phyloP scores from a whole-genome alignment of 2,329 filamentous ascomycete species.

The Periconia digitata region DNA sequence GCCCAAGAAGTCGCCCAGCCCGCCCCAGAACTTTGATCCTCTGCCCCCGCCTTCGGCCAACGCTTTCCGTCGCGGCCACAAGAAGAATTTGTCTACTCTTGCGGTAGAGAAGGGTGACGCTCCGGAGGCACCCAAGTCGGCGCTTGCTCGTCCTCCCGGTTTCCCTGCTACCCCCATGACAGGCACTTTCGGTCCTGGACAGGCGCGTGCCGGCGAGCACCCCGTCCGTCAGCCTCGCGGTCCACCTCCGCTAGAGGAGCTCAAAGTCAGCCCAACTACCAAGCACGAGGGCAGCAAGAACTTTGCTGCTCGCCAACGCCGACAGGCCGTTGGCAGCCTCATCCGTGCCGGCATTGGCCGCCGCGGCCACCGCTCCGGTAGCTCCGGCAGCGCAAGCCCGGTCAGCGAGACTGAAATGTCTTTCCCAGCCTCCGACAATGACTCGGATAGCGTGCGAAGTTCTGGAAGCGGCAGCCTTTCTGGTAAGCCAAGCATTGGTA shows the following conservation, averaged over 20 bases:
- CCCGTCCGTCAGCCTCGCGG: slow-evolving; percentile 90
- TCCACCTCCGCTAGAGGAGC: slow-evolving; percentile 87
- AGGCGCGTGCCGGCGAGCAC: slow-evolving; percentile 91
- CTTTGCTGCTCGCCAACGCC: slow-evolving; percentile 88
- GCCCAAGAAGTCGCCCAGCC: slow-evolving; percentile 65
- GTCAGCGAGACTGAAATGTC: slow-evolving; percentile 77
- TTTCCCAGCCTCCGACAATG: slow-evolving; percentile 72
- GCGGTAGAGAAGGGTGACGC: slow-evolving; percentile 59
- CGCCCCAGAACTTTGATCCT: slow-evolving; percentile 68
- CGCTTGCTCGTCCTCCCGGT: slow-evolving; percentile 54
- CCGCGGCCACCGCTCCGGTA: slow-evolving; percentile 68
- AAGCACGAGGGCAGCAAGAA: slow-evolving; percentile 97
- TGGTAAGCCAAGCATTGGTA: slow-evolving; percentile 72
- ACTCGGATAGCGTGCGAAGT: slow-evolving; percentile 44
- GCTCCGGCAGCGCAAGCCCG: slow-evolving; percentile 78
- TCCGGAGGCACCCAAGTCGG: slow-evolving; percentile 70
- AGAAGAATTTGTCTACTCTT: slow-evolving; percentile 77
- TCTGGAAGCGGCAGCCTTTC: slow-evolving; percentile 82
- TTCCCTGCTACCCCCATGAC: slow-evolving; percentile 80
- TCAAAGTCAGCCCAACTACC: slow-evolving; percentile 83
- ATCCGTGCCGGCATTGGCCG: slow-evolving; percentile 87
- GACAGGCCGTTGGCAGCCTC: slow-evolving; percentile 87
- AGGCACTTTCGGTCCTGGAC: slow-evolving; percentile 88
- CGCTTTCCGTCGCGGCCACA: slow-evolving; percentile 90
- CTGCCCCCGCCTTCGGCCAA: slow-evolving; percentile 87